Evolutionary conservation across 164 flowering plant genomes (phyloP).

Genomic region (Aristolochia californica): DNA sequence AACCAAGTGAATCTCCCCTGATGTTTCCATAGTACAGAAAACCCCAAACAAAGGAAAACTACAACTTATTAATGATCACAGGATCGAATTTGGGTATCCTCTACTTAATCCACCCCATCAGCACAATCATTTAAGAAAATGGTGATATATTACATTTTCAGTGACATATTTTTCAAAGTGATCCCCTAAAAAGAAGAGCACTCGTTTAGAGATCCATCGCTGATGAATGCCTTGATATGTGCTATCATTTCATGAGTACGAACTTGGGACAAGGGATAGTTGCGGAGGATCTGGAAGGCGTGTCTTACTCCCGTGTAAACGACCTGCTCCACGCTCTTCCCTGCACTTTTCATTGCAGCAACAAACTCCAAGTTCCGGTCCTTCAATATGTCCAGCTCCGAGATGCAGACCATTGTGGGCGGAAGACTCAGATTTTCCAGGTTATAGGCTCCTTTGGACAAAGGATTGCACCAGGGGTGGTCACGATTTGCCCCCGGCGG

Average conservation of each 20-base stretch:
- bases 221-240: conserved; percentile 29
- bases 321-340: conserved; percentile 29
- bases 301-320: conserved; percentile 42
- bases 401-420: conserved; percentile 26
- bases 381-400: conserved; percentile 44
- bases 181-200: not conserved
- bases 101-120: too few relatives aligned
- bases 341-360: conserved; percentile 23
- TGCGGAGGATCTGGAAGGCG: conserved; percentile 42
- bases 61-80: too few relatives aligned
- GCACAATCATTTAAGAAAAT: too few relatives aligned
- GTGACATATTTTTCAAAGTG: not conserved
- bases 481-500: conserved; percentile 36
- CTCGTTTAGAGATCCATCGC: not conserved
- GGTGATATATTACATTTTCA: not conserved
- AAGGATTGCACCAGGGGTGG: conserved; percentile 45
- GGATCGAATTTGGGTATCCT: too few relatives aligned
- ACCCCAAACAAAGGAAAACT: too few relatives aligned
- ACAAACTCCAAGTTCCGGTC: conserved; percentile 43
- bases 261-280: conserved; percentile 25
- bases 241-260: conserved; percentile 32
- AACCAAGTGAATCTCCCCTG: too few relatives aligned
- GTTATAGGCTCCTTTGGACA: conserved; percentile 9
- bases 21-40: too few relatives aligned
- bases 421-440: conserved; percentile 16